phyloP scores from a whole-genome alignment of 768 basidiomycete species.

The Glaciozyma antarctica region DNA sequence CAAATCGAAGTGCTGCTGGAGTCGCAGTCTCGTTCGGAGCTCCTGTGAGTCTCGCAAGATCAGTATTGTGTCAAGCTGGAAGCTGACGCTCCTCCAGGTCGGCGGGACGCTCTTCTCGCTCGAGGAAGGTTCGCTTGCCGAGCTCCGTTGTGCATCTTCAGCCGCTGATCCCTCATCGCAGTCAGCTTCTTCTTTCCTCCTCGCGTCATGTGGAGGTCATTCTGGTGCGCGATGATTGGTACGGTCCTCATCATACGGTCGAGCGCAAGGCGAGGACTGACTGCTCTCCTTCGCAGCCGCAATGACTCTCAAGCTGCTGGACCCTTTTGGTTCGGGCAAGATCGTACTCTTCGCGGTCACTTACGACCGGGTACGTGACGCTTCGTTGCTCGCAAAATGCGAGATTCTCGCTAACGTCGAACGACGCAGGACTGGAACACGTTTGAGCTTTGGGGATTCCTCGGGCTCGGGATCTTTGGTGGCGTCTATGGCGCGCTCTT shows the following conservation, averaged over 20 bases:
- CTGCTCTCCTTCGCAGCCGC: slow-evolving; percentile 43
- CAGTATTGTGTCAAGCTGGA: neutral
- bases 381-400: neutral
- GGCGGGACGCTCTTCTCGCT: slow-evolving; percentile 79
- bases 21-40: slow-evolving; percentile 97
- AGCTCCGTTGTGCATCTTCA: neutral
- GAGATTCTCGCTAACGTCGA: neutral
- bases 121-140: slow-evolving; percentile 70
- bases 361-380: slow-evolving; percentile 58
- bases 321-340: slow-evolving; percentile 93
- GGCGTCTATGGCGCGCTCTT: slow-evolving; percentile 91
- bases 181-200: slow-evolving; percentile 78
- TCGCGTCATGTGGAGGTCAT: slow-evolving; percentile 96
- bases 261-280: too few relatives aligned
- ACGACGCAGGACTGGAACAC: slow-evolving; percentile 74
- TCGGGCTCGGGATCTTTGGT: slow-evolving; percentile 79
- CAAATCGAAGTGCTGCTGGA: slow-evolving; percentile 65
- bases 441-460: slow-evolving; percentile 74
- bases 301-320: slow-evolving; percentile 65
- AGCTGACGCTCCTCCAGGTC: neutral
- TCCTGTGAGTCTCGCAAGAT: slow-evolving; percentile 52
- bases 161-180: neutral
- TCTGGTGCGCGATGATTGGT: slow-evolving; percentile 73
- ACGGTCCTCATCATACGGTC: too few relatives aligned
- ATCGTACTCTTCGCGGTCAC: slow-evolving; percentile 85